Percentiles rank a stretch among this genome's conserved stretches.
Evolutionary conservation across 768 basidiomycete genomes (phyloP).

Genomic region (Russula griseocarnosa): DNA sequence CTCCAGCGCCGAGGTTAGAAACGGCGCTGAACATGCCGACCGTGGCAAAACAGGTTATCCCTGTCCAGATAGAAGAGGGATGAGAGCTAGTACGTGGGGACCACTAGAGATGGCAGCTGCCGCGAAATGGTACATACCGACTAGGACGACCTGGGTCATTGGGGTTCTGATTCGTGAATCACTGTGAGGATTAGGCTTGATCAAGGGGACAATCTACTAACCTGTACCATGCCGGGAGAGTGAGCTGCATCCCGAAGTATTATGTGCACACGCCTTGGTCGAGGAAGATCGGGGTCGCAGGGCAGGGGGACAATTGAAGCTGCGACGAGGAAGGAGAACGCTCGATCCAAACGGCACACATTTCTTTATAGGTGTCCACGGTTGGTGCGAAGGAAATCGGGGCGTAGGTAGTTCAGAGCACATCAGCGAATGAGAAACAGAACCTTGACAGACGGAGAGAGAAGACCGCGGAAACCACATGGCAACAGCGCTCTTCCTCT

Average conservation of each 20-base stretch:
- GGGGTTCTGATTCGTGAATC: slow-evolving; percentile 11
- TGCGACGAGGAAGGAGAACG: not conserved
- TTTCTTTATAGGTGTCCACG: not conserved
- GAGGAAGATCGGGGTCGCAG: not conserved
- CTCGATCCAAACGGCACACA: not conserved
- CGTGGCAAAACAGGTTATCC: slow-evolving; percentile 35
- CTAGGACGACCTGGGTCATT: slow-evolving; percentile 27
- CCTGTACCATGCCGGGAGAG: slow-evolving; percentile 27
- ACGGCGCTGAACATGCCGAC: slow-evolving; percentile 42
- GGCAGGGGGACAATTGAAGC: not conserved
- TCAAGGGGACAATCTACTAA: not conserved
- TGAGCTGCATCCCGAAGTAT: not conserved
- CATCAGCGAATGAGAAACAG: too few species aligned
- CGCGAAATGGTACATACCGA: slow-evolving; percentile 12
- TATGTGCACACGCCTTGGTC: not conserved
- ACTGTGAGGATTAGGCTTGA: not conserved
- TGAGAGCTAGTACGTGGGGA: not conserved
- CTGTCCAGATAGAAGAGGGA: slow-evolving; percentile 3
- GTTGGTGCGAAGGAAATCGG: not conserved
- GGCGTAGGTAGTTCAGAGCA: not conserved
- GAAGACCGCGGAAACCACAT: not conserved
- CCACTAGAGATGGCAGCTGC: not conserved
- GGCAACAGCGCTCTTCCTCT: not conserved
- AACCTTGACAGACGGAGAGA: not conserved
- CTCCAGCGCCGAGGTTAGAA: slow-evolving; percentile 40